Evolutionary conservation across 805 yeast species (phyloP), one percentile per base, ranked within the genome.

Genomic region (Pichia deserticola): DNA sequence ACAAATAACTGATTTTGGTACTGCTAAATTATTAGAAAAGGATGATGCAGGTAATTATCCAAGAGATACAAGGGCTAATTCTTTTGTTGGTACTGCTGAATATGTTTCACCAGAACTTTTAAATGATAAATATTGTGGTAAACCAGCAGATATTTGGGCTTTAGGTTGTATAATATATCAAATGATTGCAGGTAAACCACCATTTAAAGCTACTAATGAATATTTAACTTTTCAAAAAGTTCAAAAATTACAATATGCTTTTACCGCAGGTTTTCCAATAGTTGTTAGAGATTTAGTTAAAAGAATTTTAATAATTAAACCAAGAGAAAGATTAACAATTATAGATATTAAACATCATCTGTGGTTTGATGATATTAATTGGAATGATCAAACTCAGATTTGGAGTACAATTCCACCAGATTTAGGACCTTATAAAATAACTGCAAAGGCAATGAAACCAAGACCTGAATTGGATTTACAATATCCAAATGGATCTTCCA

Each of bases 21-120:
- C 95, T 0, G 95, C 95, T 0, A 81, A 83, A 57, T 66, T 86
- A 42, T 64, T 86, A 32, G 87, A 84, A n/a, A 69, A 69, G 35
- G 71, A 71, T 28, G 71, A 65, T 3, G 66, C 73, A n/a, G 81
- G 77, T 37, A 69, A 66, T 9, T 85, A 80, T 59, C 89, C 90
- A 9, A 60, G 74, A 13, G 84, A 84, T 58, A 79, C 81, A 1
- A 74, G 81, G 57, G 89, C 93, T 0, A 82, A 78, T 55, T 86
- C 93, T 0, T 86, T 86, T 67, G 95, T 86, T 32, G 95, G 95
- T 5, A 86, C 92, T 0, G 92, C 92, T 0, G 92, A 85, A 57
- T 85, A 85, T 58, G 90, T 86, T 7, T 82, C 90, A 0, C 95
- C 95, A 0, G 95, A 86, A 59, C 68, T 86, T 37, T 69, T 86